Base-by-base conservation (phyloP, 2,329 filamentous ascomycete species). In the Cordyceps farinosa region DNA sequence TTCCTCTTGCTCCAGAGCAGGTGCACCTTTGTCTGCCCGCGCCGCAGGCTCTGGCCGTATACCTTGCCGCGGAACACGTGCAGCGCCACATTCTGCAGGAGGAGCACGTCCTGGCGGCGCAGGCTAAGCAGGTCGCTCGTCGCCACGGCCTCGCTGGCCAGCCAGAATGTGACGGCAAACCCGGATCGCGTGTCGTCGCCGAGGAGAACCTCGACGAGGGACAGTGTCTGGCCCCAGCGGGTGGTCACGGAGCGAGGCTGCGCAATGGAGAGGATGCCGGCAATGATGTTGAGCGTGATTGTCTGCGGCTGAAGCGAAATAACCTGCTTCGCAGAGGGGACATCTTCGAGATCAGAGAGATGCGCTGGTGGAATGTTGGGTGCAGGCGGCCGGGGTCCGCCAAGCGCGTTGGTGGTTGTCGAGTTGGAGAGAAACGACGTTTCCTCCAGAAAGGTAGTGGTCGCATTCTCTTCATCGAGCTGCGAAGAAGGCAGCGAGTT, bases 91-190 rank as follows among this genome's bases (percentile, higher is more conserved):
- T 94, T 92, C 63, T 88, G 87, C 64, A 97, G 72, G 15, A 97
- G 80, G 5, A 98, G 80, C 1, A 97, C 84, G 71, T 98, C 92
- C 69, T 89, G 88, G 0, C 86, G 78, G 52, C 87, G 82, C 38
- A 96, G 76, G 0, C 71, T 75, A 1, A 77, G 73, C 10, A 83
- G 69, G 3, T 70, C 67, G 36, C 72, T 71, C 11, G 54, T 29
- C 0, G 60, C 64, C 3, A 74, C 64, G 78, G 73, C 47, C 69
- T 78, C 67, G 3, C 66, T 67, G 4, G 82, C 76, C 1, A 96
- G 78, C 94, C 94, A 98, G 73, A 96, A 92, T 3, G 90, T 93
- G 62, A 97, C 81, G 34, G 83, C 86, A 75, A 97, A 96, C 2
- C 89, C 90, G 0, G 90, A 85, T 66, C 83, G 85, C 0, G 92